Evolutionary conservation across 768 basidiomycete genomes (phyloP).

Genomic region (Xanthoconium stramineum): DNA sequence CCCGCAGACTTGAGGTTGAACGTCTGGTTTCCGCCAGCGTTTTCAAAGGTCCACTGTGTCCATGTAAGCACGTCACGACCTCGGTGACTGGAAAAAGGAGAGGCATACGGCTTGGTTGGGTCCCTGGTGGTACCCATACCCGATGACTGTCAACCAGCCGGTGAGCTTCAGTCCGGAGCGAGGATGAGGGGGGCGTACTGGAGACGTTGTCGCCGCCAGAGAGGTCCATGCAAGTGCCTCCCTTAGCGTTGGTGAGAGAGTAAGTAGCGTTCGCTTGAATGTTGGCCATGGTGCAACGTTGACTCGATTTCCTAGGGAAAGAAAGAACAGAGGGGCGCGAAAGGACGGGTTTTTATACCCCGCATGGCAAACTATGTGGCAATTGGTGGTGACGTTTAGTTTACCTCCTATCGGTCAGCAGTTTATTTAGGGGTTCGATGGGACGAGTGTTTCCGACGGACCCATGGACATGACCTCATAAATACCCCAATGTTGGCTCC

Average conservation of each 20-base stretch:
- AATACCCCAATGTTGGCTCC: too few relatives aligned
- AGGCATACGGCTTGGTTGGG: constrained; percentile 47
- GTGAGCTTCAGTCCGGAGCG: background rate
- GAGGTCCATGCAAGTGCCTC: constrained; percentile 52
- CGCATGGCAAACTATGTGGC: too few relatives aligned
- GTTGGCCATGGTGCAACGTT: constrained; percentile 13
- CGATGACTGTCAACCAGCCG: constrained; percentile 39
- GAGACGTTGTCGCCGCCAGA: constrained; percentile 49
- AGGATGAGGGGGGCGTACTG: constrained; percentile 30
- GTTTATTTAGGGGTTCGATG: too few relatives aligned
- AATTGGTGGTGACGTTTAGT: too few relatives aligned
- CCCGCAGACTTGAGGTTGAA: constrained; percentile 44
- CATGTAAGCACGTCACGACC: background rate
- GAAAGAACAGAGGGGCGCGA: background rate
- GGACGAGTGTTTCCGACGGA: too few relatives aligned
- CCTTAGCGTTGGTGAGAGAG: constrained; percentile 49
- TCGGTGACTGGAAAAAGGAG: too few relatives aligned
- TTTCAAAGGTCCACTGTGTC: constrained; percentile 46
- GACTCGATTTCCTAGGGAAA: background rate
- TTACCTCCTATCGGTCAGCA: background rate
- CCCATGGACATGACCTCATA: too few relatives aligned
- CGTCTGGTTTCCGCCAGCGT: constrained; percentile 10
- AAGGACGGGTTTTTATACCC: background rate
- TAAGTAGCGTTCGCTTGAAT: constrained; percentile 39
- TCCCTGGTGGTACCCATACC: constrained; percentile 41